Evolutionary conservation across 2,329 filamentous ascomycete genomes (phyloP), one percentile per base, ranked within the genome.

Genomic region (Metarhizium robertsii): DNA sequence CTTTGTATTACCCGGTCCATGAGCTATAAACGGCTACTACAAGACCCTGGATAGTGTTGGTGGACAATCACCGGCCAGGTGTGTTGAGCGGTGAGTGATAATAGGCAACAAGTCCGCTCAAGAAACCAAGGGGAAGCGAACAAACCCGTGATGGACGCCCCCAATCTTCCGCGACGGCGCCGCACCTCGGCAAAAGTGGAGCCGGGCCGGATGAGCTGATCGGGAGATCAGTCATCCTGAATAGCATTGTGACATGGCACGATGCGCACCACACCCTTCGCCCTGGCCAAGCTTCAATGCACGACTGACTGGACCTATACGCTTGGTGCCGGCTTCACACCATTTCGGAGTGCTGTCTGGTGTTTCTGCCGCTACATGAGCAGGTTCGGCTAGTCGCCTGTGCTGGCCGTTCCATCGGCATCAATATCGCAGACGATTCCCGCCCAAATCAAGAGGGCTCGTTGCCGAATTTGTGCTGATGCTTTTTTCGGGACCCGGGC

Each of bases 281-380:
- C 25, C 25, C 25, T 25, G 25, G 3, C 25, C 25, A 25, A 25
- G 25, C 25, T 25, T 25, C 4, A 25, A 25, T 4, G 25, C 25
- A 4, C 25, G 1, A 4, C 25, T 25, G 1, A 1, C 25, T 4
- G 25, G 25, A 25, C 4, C 25, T 25, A 25, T 25, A 78, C 76
- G 0, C 63, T 85, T 1, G 83, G 81, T 2, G 74, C 76, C 0
- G 81, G 77, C 0, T 73, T 81, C 38, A 73, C 70, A 75, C 25
- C 75, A 66, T 36, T 78, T 85, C 16, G 76, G 69, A 0, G 74
- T 71, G 0, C 61, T 87, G 2, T 25, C 20, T 3, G 20, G 20
- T 73, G 76, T 51, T 66, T 84, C 8, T 70, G 81, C 30, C 73
- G 84, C 2, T 84, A 84, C 66, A 70, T 84, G 50, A 76, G 79